Base-by-base conservation (phyloP, 2,329 filamentous ascomycete species). In the Fusarium pseudoanthophilum region DNA sequence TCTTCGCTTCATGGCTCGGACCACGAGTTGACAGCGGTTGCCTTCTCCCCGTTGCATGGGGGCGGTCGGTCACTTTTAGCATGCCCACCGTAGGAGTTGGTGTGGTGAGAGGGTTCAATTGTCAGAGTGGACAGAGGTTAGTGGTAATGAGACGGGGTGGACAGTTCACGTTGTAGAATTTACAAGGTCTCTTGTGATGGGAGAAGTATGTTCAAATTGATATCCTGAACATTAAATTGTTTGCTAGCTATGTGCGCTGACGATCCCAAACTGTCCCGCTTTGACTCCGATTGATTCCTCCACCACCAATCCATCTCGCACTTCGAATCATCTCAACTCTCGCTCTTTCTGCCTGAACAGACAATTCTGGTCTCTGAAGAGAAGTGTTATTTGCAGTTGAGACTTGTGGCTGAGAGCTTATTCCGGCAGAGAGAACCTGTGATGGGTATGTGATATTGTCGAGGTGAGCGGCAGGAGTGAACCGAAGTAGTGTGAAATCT, bases 71-170 rank as follows among this genome's bases (percentile, higher is more conserved):
- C 5, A 24, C 11, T 8, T 16, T 34, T 11, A 20, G n/a, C 30
- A 34, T n/a, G 24, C 2, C 24, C 5, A 16, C 10, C 14, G 10
- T 10, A 16, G 0, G 34, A 39, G 10, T 10, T 16, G 24, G 14
- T 9, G 20, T 0, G 20, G 24, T 7, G 20, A 53, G 5, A 28
- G 10, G 13, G 24, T 9, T 16, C 14, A 28, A 16, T 37, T 18
- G 4, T 13, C 4, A 4, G 3, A 26, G 30, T 28, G 14, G 24
- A 28, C 1, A 24, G 18, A 21, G 13, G 20, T 2, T 16, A 7
- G 7, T 10, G 14, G 5, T 4, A 36, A 7, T 15, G 11, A 21
- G 32, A n/a, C 11, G 9, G 7, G 5, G 11, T 4, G n/a, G n/a
- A 11, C 20, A 39, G 20, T 40, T 37, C 51, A 55, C 24, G 16